phyloP scores from a whole-genome alignment of 148 eudicot genomes.

The Chenopodium berlandieri region DNA sequence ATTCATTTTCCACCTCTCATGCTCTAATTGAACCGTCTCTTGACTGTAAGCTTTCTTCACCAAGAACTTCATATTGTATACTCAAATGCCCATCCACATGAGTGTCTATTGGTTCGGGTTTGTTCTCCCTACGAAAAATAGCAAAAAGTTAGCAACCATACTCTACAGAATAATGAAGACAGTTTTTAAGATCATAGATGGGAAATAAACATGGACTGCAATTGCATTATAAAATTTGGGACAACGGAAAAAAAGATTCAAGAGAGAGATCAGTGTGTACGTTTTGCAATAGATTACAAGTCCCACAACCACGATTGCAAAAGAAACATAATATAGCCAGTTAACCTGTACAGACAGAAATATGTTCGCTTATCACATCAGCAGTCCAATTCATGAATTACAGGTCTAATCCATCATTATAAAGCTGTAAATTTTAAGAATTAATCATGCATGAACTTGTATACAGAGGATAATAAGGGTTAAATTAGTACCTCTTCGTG shows the following conservation, averaged over 20 bases:
- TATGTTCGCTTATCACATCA: background rate
- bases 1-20: conserved; percentile 7
- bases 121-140: conserved; percentile 35
- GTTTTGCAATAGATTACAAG: conserved; percentile 62
- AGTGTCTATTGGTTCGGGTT: conserved; percentile 10
- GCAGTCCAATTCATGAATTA: background rate
- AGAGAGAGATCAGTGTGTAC: conserved; percentile 36
- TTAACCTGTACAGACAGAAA: conserved; percentile 58
- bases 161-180: background rate
- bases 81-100: conserved; percentile 21
- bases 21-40: conserved; percentile 23
- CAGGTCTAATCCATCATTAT: background rate
- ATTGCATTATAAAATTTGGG: background rate
- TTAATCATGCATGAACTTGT: background rate
- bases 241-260: background rate
- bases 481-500: conserved; percentile 57
- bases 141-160: background rate
- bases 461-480: background rate
- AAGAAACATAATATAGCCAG: conserved; percentile 77
- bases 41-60: conserved; percentile 33
- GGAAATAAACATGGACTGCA: background rate
- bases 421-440: background rate
- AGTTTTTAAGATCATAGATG: background rate
- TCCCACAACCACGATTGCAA: conserved; percentile 58
- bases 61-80: conserved; percentile 31